Conservation (phyloP, 148 eudicot species). For the Vaccinium myrtillus region DNA sequence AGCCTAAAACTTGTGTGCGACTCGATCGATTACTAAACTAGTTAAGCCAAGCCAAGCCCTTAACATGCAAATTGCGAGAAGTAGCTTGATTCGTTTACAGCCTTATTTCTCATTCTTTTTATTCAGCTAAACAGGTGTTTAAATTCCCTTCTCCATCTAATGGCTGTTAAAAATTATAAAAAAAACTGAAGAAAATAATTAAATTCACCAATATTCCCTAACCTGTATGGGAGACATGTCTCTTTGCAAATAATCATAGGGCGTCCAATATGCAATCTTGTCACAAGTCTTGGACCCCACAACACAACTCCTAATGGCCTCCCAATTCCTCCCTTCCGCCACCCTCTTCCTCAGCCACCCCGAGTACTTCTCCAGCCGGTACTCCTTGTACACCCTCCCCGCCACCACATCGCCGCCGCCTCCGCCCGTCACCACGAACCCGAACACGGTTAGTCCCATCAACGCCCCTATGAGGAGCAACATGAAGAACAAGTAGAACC, state of each 20-base stretch:
- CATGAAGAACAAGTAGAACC: slow-evolving; percentile 68
- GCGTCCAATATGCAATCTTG: slow-evolving; percentile 60
- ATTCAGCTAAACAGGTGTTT: not conserved
- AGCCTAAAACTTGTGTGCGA: too few relatives aligned
- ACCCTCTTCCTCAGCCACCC: slow-evolving; percentile 63
- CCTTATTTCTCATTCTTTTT: not conserved
- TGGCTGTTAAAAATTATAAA: not conserved
- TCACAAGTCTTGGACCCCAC: slow-evolving; percentile 75
- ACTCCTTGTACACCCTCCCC: slow-evolving; percentile 69
- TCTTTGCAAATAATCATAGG: slow-evolving; percentile 57
- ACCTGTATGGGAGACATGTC: slow-evolving; percentile 87
- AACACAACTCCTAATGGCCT: slow-evolving; percentile 54
- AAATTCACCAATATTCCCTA: not conserved
- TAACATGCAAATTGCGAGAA: too few relatives aligned
- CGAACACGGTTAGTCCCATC: slow-evolving; percentile 58
- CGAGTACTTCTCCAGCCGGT: slow-evolving; percentile 46
- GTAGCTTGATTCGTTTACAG: too few relatives aligned
- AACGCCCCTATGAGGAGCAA: slow-evolving; percentile 48
- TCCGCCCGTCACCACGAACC: slow-evolving; percentile 59
- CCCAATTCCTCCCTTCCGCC: slow-evolving; percentile 47
- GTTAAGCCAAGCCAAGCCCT: too few relatives aligned
- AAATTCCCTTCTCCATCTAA: not conserved
- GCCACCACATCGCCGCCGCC: slow-evolving; percentile 61
- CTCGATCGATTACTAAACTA: too few relatives aligned
- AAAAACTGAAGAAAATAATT: not conserved